Evolutionary conservation across 768 basidiomycete genomes (phyloP).

Genomic region (Neoboletus subvelutipes): DNA sequence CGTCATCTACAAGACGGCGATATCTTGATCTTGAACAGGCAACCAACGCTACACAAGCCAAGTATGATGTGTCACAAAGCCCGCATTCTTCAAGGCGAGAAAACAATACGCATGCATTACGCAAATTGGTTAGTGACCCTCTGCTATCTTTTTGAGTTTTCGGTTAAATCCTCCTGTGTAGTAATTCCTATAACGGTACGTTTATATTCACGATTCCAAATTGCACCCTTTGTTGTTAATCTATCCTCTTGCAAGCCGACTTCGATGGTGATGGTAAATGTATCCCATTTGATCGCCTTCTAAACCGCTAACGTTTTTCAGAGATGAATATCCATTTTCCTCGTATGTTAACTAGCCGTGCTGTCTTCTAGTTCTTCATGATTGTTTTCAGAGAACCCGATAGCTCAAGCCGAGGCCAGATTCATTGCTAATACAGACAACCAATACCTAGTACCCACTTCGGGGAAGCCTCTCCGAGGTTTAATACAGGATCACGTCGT

Average conservation of each 20-base stretch:
- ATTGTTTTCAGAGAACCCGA: slow-evolving; percentile 72
- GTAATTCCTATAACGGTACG: slow-evolving; percentile 96
- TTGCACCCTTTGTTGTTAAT: slow-evolving; percentile 8
- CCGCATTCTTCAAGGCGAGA: slow-evolving; percentile 89
- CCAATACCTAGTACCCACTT: slow-evolving; percentile 98
- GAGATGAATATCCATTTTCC: slow-evolving; percentile 99
- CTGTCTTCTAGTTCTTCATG: neutral
- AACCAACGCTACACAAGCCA: slow-evolving; percentile 97
- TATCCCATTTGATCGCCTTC: neutral
- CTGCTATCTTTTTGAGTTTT: neutral
- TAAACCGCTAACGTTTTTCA: slow-evolving; percentile 28
- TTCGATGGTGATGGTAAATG: slow-evolving; percentile 86
- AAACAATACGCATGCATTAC: slow-evolving; percentile 99
- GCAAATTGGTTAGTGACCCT: slow-evolving; percentile 82
- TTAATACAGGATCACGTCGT: slow-evolving; percentile 99
- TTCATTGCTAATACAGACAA: slow-evolving; percentile 97
- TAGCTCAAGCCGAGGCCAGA: slow-evolving; percentile 91
- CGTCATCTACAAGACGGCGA: slow-evolving; percentile 94
- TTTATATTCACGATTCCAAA: slow-evolving; percentile 5
- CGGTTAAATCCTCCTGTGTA: slow-evolving; percentile 35
- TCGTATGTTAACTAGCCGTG: slow-evolving; percentile 51
- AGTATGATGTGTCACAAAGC: slow-evolving; percentile 99
- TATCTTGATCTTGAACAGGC: slow-evolving; percentile 92
- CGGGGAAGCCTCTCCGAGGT: slow-evolving; percentile 95
- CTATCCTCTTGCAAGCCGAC: slow-evolving; percentile 53